A percentile compares a stretch with the other conserved stretches of the same genome.
phyloP scores from a whole-genome alignment of 2,329 filamentous ascomycete genomes.

The Fusarium sp. region DNA sequence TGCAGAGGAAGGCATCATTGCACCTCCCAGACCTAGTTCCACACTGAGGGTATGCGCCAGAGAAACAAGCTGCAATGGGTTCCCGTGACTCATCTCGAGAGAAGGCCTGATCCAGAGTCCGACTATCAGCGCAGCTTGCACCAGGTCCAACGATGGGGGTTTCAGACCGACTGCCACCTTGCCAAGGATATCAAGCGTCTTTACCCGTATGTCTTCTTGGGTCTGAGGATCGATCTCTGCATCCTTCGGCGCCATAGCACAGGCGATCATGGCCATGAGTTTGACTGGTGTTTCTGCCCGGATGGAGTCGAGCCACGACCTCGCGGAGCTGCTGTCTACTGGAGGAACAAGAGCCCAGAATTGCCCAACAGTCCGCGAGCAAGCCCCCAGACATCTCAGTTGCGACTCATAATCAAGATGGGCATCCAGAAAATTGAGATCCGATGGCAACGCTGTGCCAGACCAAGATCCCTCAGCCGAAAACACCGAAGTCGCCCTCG shows the following conservation, averaged over 20 bases:
- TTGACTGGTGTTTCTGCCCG: conserved; percentile 10
- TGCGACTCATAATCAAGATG: conserved; percentile 24
- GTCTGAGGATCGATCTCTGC: conserved; percentile 5
- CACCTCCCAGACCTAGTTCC: conserved; percentile 26
- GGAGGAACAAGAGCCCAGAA: conserved; percentile 24
- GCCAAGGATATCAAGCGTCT: conserved; percentile 21
- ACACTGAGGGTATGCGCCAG: conserved; percentile 26
- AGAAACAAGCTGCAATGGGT: conserved; percentile 6
- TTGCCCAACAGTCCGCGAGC: neutral
- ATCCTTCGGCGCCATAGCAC: neutral
- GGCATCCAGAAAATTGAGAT: conserved; percentile 20
- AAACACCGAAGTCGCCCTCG: conserved; percentile 26
- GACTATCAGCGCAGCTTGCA: conserved; percentile 23
- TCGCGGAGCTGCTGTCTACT: conserved; percentile 4
- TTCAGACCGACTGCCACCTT: conserved; percentile 23
- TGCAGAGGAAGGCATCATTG: conserved; percentile 19
- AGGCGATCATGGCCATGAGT: conserved; percentile 22
- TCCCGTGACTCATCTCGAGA: conserved; percentile 18
- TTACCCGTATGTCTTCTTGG: conserved; percentile 18
- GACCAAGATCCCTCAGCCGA: conserved; percentile 11
- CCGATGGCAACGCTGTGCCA: neutral
- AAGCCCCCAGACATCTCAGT: neutral
- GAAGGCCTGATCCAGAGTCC: conserved; percentile 25
- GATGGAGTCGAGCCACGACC: conserved; percentile 16
- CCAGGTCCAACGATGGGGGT: conserved; percentile 20